A percentile compares a stretch with the other conserved stretches of the same genome.
phyloP scores from a whole-genome alignment of 1,284 basidiomycete genomes.

The Cryptococcus jaspeensis region DNA sequence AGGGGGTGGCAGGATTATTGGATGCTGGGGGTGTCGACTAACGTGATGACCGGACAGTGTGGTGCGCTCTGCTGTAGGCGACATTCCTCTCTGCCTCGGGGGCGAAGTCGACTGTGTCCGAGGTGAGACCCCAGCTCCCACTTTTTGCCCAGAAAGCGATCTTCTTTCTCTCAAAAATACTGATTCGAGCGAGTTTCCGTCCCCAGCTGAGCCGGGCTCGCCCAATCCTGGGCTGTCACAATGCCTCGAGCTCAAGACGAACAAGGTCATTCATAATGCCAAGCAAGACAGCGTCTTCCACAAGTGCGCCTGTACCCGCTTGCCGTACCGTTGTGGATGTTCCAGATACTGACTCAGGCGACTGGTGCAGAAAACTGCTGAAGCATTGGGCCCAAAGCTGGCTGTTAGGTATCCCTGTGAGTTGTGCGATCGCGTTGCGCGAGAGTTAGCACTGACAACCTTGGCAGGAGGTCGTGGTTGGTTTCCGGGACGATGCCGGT shows the following conservation, averaged over 20 bases:
- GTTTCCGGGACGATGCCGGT: slow-evolving; percentile 81
- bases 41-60: slow-evolving; percentile 62
- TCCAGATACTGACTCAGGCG: not conserved
- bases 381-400: slow-evolving; percentile 97
- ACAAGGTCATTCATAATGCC: slow-evolving; percentile 67
- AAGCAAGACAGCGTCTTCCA: slow-evolving; percentile 76
- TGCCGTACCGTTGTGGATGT: not conserved
- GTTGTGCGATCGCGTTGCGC: slow-evolving; percentile 33
- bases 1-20: too few species aligned
- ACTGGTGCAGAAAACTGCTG: slow-evolving; percentile 68
- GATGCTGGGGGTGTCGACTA: not conserved
- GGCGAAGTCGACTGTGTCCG: slow-evolving; percentile 94
- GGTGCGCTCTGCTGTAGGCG: slow-evolving; percentile 82
- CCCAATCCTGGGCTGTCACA: slow-evolving; percentile 41
- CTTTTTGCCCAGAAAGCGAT: not conserved
- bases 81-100: slow-evolving; percentile 77
- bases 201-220: slow-evolving; percentile 16
- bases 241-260: slow-evolving; percentile 92
- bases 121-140: slow-evolving; percentile 56
- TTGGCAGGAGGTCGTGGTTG: slow-evolving; percentile 77
- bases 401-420: slow-evolving; percentile 81
- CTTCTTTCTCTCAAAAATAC: not conserved
- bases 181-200: too few species aligned
- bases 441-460: not conserved
- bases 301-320: slow-evolving; percentile 59